Base-by-base conservation (phyloP, 768 basidiomycete genomes). In the Steccherinum ochraceum region DNA sequence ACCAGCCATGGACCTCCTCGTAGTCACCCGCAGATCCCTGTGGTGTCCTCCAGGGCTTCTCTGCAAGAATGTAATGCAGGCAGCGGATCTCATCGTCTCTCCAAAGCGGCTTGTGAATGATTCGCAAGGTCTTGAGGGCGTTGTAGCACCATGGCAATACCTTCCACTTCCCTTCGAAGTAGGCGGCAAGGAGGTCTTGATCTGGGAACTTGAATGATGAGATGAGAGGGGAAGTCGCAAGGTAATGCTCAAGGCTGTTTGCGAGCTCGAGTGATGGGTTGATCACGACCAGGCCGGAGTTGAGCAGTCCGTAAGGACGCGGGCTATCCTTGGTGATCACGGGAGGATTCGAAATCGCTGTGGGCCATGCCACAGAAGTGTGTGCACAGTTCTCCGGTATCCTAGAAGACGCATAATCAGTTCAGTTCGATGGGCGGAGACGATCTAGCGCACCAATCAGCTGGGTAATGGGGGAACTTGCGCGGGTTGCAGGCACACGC, bases 401-500 rank as follows among this genome's bases (percentile, higher is more conserved):
- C 95, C 95, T 97, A 57, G 13, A 59, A 58, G 18, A 63, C 46
- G n/a, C 35, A 39, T 11, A 11, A 39, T 39, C 11, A 39, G 35
- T n/a, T 39, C n/a, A n/a, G n/a, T 39, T 39, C n/a, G 11, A n/a
- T 39, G 11, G 35, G 35, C 35, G 35, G 7, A 5, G 11, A 46
- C 39, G 16, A 39, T 7, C 4, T 24, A 27, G 45, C 72, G 64
- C 47, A 77, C 96, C 95, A 99, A 63, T 96, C 93, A 3, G 67
- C 59, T 5, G 95, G 95, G 68, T 99, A 99, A 65, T 94, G 90
- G 2, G 74, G 54, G 18, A 95, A 64, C 62, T 81, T 85, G 35
- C 83, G 79, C 5, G 94, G 95, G 67, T 99, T 99, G 71, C 95
- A 99, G 3, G 93, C 84, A 62, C 95, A 99, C 12, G 83, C 93